These are phyloP conservation scores for Aspergillus sp. DNA, from an alignment of 2,329 filamentous ascomycete genomes.

Conservation along the genomic window DNA sequence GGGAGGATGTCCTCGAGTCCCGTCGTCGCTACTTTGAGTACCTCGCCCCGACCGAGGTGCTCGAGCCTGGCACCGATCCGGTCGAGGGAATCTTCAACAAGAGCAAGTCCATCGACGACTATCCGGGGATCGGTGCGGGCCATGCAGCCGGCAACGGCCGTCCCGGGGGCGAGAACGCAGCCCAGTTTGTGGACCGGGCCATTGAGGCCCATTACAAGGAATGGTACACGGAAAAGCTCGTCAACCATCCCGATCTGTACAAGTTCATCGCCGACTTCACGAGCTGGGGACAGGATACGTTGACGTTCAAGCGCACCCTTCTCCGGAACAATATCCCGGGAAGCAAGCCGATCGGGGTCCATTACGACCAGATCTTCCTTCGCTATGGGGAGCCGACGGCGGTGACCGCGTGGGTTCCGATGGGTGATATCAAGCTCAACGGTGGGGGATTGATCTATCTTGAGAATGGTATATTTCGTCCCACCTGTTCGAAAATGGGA, in stretches of 20 bases:
- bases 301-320: conserved; percentile 50
- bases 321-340: conserved; percentile 58
- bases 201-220: conserved; percentile 53
- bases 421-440: conserved; percentile 53
- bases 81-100: conserved; percentile 56
- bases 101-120: conserved; percentile 42
- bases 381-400: conserved; percentile 55
- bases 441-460: conserved; percentile 62
- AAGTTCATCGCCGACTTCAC: conserved; percentile 53
- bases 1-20: conserved; percentile 52
- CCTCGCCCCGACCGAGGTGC: conserved; percentile 55
- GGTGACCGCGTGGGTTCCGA: conserved; percentile 59
- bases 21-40: conserved; percentile 55
- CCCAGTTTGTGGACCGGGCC: conserved; percentile 51
- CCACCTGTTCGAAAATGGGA: not conserved
- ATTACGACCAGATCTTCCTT: conserved; percentile 61
- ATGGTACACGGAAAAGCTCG: conserved; percentile 56
- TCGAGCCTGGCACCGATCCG: conserved; percentile 53
- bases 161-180: conserved; percentile 45
- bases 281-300: conserved; percentile 53
- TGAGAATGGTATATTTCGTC: conserved; percentile 41
- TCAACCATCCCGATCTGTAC: conserved; percentile 51
- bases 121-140: conserved; percentile 56
- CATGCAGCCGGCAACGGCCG: conserved; percentile 44
- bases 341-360: conserved; percentile 59